phyloP scores from a whole-genome alignment of 495 filamentous ascomycete genomes.

The Zalerion maritima region DNA sequence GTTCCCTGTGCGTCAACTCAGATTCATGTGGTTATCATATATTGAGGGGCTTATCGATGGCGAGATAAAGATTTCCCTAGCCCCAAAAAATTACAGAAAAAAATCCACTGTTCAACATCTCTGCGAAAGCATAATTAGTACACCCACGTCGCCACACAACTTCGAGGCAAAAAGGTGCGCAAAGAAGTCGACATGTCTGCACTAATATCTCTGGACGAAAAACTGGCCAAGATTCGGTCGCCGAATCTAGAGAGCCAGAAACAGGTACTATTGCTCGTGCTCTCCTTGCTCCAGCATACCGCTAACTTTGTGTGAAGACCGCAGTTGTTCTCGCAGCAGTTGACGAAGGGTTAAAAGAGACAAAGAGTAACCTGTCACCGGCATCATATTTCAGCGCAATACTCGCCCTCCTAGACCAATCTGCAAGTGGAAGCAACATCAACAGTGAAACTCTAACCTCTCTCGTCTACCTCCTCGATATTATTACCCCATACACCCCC shows the following conservation, averaged over 20 bases:
- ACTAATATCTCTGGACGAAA: constrained; percentile 78
- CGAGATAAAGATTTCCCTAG: too few relatives aligned
- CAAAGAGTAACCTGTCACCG: constrained; percentile 64
- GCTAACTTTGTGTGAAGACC: constrained; percentile 39
- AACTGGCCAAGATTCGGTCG: constrained; percentile 88
- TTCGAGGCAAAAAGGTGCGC: too few relatives aligned
- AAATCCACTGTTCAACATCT: too few relatives aligned
- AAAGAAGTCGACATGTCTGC: too few relatives aligned
- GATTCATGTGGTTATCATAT: too few relatives aligned
- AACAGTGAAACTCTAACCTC: constrained; percentile 79
- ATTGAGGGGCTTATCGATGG: too few relatives aligned
- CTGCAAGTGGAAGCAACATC: constrained; percentile 44
- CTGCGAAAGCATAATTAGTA: too few relatives aligned
- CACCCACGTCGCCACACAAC: too few relatives aligned
- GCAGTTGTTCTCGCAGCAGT: constrained; percentile 78
- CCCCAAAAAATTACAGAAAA: too few relatives aligned
- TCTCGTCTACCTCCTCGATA: constrained; percentile 89
- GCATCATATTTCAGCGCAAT: constrained; percentile 94
- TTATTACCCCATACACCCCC: constrained; percentile 70
- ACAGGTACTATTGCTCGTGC: constrained; percentile 40
- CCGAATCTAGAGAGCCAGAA: constrained; percentile 92
- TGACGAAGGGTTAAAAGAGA: constrained; percentile 78
- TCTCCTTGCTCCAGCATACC: constrained; percentile 1
- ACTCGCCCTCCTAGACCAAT: constrained; percentile 72
- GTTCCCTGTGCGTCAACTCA: too few relatives aligned